phyloP scores from a whole-genome alignment of 2,329 filamentous ascomycete species.

The Pestalotiopsis sp. region DNA sequence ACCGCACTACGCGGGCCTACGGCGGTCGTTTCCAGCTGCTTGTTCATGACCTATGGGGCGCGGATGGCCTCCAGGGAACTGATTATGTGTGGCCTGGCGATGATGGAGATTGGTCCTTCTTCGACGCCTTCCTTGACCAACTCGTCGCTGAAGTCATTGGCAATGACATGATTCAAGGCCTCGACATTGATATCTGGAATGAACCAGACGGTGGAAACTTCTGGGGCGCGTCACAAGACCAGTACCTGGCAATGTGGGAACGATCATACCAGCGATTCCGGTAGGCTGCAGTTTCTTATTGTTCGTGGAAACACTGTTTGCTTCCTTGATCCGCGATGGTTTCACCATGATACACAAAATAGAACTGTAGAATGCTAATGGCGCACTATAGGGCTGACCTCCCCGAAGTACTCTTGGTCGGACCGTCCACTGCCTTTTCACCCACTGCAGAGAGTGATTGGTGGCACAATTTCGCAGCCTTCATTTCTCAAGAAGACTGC shows the following conservation, averaged over 20 bases:
- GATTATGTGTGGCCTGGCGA: neutral
- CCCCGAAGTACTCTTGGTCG: neutral
- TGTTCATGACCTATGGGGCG: neutral
- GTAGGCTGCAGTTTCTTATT: neutral
- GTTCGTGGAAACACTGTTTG: neutral
- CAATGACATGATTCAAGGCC: neutral
- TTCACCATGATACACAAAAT: too few species aligned
- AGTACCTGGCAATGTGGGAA: neutral
- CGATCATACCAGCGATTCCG: neutral
- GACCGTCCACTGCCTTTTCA: neutral
- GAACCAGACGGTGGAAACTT: neutral
- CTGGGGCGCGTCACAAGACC: neutral
- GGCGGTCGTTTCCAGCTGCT: neutral
- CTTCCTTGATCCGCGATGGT: neutral
- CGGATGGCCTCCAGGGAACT: neutral
- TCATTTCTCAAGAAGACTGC: neutral
- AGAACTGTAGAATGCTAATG: neutral
- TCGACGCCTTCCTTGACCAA: neutral
- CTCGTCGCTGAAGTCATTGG: neutral
- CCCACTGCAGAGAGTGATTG: neutral
- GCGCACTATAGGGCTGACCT: neutral
- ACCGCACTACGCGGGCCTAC: neutral
- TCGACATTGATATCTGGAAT: neutral
- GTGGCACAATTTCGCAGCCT: neutral
- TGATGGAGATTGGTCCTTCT: neutral